Evolutionary conservation across 2,329 filamentous ascomycete genomes (phyloP).

Genomic region (Spiromastix sp.): DNA sequence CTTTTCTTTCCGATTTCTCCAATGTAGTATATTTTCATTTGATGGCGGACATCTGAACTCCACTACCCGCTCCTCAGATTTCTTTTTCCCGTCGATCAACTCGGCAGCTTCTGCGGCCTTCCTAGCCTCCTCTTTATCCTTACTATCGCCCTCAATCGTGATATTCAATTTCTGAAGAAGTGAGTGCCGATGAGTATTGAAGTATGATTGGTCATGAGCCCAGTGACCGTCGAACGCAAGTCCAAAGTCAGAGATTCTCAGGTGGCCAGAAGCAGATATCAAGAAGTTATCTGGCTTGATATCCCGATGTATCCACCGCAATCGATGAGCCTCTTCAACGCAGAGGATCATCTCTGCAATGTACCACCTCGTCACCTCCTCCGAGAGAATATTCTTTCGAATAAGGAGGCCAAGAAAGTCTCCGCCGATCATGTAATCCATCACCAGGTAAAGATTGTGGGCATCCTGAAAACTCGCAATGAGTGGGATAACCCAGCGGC

Average conservation of each 20-base stretch:
- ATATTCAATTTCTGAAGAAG: constrained; percentile 69
- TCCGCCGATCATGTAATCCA: constrained; percentile 97
- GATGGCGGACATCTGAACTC: constrained; percentile 19
- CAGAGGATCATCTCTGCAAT: constrained; percentile 93
- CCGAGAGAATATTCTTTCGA: constrained; percentile 70
- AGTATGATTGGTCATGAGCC: constrained; percentile 83
- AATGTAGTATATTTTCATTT: constrained; percentile 50
- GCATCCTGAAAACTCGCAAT: constrained; percentile 83
- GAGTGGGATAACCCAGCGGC: constrained; percentile 79
- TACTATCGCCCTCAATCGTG: constrained; percentile 59
- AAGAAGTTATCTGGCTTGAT: constrained; percentile 97
- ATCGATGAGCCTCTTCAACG: constrained; percentile 80
- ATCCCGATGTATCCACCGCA: constrained; percentile 88
- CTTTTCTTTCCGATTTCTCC: constrained; percentile 59
- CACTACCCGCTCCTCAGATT: constrained; percentile 25
- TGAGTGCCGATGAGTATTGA: constrained; percentile 69
- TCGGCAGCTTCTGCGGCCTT: constrained; percentile 3
- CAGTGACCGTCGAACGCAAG: constrained; percentile 92
- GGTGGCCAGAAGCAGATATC: constrained; percentile 74
- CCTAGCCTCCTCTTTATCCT: constrained; percentile 47
- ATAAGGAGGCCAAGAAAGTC: constrained; percentile 85
- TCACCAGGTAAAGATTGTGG: constrained; percentile 78
- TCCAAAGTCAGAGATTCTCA: constrained; percentile 95
- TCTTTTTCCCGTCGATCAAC: constrained; percentile 1
- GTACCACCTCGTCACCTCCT: constrained; percentile 73